A percentile compares a stretch with the other conserved stretches of the same genome.
Evolutionary conservation across 2,329 filamentous ascomycete genomes (phyloP).

Genomic region (Colletotrichum tabaci): DNA sequence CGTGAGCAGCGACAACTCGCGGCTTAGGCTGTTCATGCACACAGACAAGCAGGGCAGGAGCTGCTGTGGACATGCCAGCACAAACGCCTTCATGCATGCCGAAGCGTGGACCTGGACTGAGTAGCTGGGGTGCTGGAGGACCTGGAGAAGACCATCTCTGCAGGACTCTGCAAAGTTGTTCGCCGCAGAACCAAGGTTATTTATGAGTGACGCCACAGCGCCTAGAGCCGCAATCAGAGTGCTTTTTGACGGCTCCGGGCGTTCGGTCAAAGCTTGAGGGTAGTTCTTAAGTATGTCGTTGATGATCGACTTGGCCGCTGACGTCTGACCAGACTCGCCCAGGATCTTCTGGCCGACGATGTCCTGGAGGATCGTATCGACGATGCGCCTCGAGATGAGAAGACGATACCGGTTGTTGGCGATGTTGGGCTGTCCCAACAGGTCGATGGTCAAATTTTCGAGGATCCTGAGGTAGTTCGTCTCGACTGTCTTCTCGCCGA

Average conservation of each 20-base stretch:
- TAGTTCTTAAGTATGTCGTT: conserved; percentile 96
- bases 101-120: conserved; percentile 94
- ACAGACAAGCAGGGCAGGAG: conserved; percentile 92
- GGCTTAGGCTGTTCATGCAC: conserved; percentile 94
- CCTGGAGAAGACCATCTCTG: conserved; percentile 89
- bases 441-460: conserved; percentile 83
- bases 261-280: conserved; percentile 88
- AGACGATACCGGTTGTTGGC: conserved; percentile 89
- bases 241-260: conserved; percentile 90
- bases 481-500: conserved; percentile 89
- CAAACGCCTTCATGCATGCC: conserved; percentile 87
- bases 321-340: conserved; percentile 89
- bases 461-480: conserved; percentile 85
- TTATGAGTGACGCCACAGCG: conserved; percentile 83
- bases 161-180: conserved; percentile 85
- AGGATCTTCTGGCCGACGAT: conserved; percentile 86
- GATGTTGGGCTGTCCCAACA: conserved; percentile 83
- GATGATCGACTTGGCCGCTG: conserved; percentile 84
- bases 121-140: conserved; percentile 94
- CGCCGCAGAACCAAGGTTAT: conserved; percentile 85
- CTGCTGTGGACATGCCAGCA: conserved; percentile 92
- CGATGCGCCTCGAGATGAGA: conserved; percentile 86
- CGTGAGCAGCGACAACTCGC: conserved; percentile 85
- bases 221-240: conserved; percentile 84
- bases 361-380: conserved; percentile 87